Percentiles rank a stretch among this genome's conserved stretches.
phyloP scores from a whole-genome alignment of 768 basidiomycete species.

The Hortiboletus flavorubellus region DNA sequence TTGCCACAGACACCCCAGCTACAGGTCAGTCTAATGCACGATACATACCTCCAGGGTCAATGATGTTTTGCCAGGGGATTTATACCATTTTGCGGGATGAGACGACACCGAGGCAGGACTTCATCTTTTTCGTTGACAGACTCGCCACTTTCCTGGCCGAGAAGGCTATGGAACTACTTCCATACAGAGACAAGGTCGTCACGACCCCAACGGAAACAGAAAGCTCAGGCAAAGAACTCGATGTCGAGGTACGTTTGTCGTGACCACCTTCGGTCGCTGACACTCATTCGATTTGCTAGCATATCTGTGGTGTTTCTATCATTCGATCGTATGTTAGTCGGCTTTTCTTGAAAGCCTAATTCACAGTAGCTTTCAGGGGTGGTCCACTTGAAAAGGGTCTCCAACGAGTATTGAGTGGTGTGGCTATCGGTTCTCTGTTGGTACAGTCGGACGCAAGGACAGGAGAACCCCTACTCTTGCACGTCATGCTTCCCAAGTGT shows the following conservation, averaged over 20 bases:
- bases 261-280: background rate
- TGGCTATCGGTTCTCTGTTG: constrained; percentile 82
- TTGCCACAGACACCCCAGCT: constrained; percentile 80
- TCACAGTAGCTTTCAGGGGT: constrained; percentile 48
- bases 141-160: constrained; percentile 84
- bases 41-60: background rate
- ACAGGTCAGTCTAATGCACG: constrained; percentile 43
- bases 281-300: constrained; percentile 35
- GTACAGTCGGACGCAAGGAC: constrained; percentile 84
- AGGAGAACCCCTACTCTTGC: constrained; percentile 86
- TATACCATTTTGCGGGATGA: constrained; percentile 80
- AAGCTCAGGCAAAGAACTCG: constrained; percentile 58
- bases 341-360: background rate
- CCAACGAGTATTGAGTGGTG: constrained; percentile 82
- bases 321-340: constrained; percentile 67
- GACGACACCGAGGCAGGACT: constrained; percentile 74
- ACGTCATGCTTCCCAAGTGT: constrained; percentile 72
- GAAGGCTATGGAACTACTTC: constrained; percentile 78
- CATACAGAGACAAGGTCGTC: constrained; percentile 58
- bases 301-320: constrained; percentile 86
- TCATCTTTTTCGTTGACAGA: constrained; percentile 89
- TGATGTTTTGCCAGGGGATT: constrained; percentile 59
- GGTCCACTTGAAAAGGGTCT: constrained; percentile 90
- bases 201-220: constrained; percentile 62
- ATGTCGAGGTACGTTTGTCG: constrained; percentile 46